Conservation (phyloP, 805 yeast species). For the Barnettozyma populi region DNA sequence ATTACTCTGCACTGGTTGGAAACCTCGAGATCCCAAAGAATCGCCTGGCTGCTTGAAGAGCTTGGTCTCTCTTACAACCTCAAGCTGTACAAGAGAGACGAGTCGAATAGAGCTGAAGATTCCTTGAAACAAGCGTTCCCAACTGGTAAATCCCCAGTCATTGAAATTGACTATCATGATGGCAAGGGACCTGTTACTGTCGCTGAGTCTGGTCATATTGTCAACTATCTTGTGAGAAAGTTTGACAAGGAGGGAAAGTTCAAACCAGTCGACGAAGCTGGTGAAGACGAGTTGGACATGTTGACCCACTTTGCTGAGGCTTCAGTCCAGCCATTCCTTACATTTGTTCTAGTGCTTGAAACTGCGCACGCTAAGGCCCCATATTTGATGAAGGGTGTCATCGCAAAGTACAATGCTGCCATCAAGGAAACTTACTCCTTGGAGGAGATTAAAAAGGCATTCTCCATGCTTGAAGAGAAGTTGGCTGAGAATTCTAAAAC, state of each 20-base stretch:
- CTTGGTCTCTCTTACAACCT: conserved; percentile 50
- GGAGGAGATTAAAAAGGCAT: conserved; percentile 38
- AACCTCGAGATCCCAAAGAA: conserved; percentile 53
- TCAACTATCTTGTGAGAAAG: conserved; percentile 43
- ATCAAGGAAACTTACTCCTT: conserved; percentile 44
- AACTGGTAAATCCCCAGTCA: conserved; percentile 57
- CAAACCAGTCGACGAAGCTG: conserved; percentile 33
- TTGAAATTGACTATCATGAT: conserved; percentile 38
- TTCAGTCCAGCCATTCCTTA: conserved; percentile 46
- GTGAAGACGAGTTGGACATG: conserved; percentile 41
- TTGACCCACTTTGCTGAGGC: conserved; percentile 59
- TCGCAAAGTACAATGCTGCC: conserved; percentile 37
- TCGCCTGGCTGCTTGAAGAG: conserved; percentile 62
- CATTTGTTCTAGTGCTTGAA: conserved; percentile 31
- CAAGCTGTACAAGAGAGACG: conserved; percentile 45
- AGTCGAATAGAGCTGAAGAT: conserved; percentile 42
- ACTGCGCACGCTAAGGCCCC: conserved; percentile 40
- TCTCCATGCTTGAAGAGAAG: conserved; percentile 37
- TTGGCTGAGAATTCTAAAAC: conserved; percentile 26
- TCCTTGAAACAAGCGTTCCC: conserved; percentile 51
- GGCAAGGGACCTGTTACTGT: conserved; percentile 28
- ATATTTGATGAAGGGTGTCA: conserved; percentile 40
- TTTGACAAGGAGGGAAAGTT: conserved; percentile 41
- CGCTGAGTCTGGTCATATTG: conserved; percentile 59
- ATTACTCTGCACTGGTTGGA: conserved; percentile 22